Percentiles rank a stretch among this genome's conserved stretches.
Evolutionary conservation across 805 yeast species (phyloP).

Genomic region (Huiozyma naganishii): DNA sequence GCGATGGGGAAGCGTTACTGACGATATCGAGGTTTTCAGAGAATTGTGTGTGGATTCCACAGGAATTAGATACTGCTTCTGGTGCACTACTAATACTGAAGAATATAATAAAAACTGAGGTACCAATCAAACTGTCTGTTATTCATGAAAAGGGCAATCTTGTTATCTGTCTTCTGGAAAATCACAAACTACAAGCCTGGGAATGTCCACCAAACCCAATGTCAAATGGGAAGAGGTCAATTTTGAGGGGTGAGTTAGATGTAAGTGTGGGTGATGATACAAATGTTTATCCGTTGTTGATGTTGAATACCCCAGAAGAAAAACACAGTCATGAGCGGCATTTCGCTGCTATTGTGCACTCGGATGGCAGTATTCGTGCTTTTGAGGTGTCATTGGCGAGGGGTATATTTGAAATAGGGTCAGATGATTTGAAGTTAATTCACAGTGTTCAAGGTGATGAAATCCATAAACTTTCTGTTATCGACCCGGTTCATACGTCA

Average conservation of each 20-base stretch:
- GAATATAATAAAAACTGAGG: conserved; percentile 34
- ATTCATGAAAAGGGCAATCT: conserved; percentile 38
- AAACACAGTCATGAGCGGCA: conserved; percentile 28
- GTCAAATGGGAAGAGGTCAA: conserved; percentile 12
- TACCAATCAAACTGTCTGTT: conserved; percentile 39
- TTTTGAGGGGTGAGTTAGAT: conserved; percentile 3
- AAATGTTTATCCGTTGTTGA: conserved; percentile 14
- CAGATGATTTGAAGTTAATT: conserved; percentile 11
- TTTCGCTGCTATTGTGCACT: conserved; percentile 42
- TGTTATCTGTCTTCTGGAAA: conserved; percentile 36
- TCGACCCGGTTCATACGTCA: conserved; percentile 51
- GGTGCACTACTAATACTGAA: conserved; percentile 30
- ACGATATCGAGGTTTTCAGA: conserved; percentile 48
- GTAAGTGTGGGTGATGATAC: background rate
- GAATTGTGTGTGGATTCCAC: conserved; percentile 50
- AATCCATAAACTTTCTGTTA: conserved; percentile 39
- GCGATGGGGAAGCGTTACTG: conserved; percentile 50
- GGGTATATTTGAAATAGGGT: conserved; percentile 28
- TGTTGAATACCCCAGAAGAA: conserved; percentile 29
- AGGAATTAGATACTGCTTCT: conserved; percentile 16
- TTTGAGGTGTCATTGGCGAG: conserved; percentile 22
- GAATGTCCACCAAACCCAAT: conserved; percentile 34
- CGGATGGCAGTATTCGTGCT: conserved; percentile 20
- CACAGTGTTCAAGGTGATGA: conserved; percentile 27
- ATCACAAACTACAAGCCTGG: conserved; percentile 44